Evolutionary conservation across 2,329 filamentous ascomycete species (phyloP).

Genomic region (Mycosphaerella arachidis): DNA sequence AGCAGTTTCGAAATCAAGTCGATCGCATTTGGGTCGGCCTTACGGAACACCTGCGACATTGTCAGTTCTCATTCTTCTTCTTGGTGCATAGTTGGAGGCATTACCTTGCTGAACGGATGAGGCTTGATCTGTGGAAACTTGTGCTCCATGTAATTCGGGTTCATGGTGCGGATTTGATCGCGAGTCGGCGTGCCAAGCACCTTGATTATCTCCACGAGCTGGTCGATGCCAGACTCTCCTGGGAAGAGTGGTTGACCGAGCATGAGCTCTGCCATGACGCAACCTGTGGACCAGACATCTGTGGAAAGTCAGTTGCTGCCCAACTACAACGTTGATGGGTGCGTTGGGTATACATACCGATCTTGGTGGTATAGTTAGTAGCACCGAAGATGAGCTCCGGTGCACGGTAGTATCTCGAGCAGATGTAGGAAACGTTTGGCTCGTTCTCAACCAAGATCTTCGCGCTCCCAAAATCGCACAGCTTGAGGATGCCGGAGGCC

Average conservation of each 20-base stretch:
- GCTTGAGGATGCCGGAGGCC: conserved; percentile 83
- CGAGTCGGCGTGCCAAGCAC: conserved; percentile 92
- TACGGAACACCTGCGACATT: conserved; percentile 75
- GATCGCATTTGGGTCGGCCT: conserved; percentile 87
- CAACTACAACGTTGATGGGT: neutral
- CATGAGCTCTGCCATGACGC: conserved; percentile 99
- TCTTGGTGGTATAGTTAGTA: conserved; percentile 99
- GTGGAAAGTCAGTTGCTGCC: conserved; percentile 16
- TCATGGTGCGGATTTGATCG: conserved; percentile 99
- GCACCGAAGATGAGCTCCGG: conserved; percentile 98
- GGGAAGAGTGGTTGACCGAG: conserved; percentile 96
- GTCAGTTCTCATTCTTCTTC: conserved; percentile 9
- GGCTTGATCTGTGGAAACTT: conserved; percentile 99
- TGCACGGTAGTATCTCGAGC: conserved; percentile 96
- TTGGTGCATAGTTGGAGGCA: conserved; percentile 6
- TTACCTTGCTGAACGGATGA: conserved; percentile 91
- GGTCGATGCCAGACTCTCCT: conserved; percentile 96
- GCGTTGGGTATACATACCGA: conserved; percentile 64
- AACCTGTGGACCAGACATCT: conserved; percentile 99
- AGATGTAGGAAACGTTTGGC: conserved; percentile 99
- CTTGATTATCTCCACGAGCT: conserved; percentile 99
- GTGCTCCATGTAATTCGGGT: conserved; percentile 99
- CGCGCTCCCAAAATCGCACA: conserved; percentile 97
- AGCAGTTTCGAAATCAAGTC: conserved; percentile 89
- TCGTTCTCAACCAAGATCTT: conserved; percentile 99